phyloP scores from a whole-genome alignment of 805 yeast genomes.

The Starmerella stigmatis region DNA sequence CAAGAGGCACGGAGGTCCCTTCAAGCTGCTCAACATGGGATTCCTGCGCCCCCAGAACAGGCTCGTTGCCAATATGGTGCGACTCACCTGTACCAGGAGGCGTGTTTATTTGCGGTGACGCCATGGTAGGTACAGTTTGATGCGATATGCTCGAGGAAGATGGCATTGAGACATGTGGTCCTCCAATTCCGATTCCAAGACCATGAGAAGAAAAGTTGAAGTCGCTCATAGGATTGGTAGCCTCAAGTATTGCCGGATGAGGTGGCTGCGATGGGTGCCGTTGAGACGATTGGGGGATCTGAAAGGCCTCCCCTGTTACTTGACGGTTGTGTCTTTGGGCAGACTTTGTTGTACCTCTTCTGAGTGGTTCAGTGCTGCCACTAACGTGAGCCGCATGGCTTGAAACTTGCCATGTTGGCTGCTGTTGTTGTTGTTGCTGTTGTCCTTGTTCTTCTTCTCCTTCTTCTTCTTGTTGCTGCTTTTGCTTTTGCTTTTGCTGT shows the following conservation, averaged over 20 bases:
- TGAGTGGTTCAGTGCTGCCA: too few species aligned
- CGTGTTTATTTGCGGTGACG: not conserved
- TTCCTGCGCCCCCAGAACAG: not conserved
- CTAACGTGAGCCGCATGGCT: too few species aligned
- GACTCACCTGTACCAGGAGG: too few species aligned
- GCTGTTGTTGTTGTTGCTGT: too few species aligned
- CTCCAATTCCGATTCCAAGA: not conserved
- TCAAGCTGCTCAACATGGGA: not conserved
- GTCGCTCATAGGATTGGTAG: not conserved
- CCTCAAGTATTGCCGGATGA: not conserved
- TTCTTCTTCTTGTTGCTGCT: too few species aligned
- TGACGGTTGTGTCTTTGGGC: not conserved
- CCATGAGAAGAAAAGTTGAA: not conserved
- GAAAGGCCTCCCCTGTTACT: not conserved
- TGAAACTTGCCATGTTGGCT: too few species aligned
- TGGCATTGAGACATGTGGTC: not conserved
- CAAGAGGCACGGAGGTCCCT: not conserved
- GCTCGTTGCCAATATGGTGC: not conserved
- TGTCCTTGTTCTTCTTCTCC: too few species aligned
- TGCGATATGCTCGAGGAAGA: not conserved
- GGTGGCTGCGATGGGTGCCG: not conserved
- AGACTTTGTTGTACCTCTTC: too few species aligned
- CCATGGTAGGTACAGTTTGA: not conserved
- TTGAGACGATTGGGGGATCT: not conserved
- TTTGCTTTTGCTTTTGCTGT: too few species aligned